Evolutionary conservation across 345 rosid species (phyloP), one percentile per base, ranked within the genome.

Genomic region (Pugionium dolabratum): DNA sequence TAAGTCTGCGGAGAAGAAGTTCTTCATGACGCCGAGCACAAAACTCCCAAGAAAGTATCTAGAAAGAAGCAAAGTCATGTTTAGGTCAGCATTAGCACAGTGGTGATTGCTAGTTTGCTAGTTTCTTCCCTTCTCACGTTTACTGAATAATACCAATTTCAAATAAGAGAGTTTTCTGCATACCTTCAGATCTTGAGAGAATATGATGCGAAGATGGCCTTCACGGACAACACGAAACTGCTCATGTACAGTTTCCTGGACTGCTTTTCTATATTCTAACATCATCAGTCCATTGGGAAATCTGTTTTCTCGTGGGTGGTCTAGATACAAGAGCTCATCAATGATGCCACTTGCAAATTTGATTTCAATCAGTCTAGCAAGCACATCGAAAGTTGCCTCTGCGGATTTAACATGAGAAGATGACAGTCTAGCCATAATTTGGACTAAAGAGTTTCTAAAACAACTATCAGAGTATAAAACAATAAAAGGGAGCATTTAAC

Each of bases 31-130:
- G 81, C 7, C 89, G 86, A 8, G 88, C 92, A 82, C 98, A 93
- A 73, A 93, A 93, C 75, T 93, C 97, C 98, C 98, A 93, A 10
- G 97, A 81, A 64, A 93, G 63, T 76, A 93, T 90, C 98, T 93
- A 76, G 31, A 44, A 41, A 35, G 39, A 66, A 32, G 33, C 26
- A 44, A 53, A 70, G 10, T 43, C 45, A 56, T 47, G 40, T 40
- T 56, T 57, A 49, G 39, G 9, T 27, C 6, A 53, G 44, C 36
- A 39, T 34, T 34, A 42, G 59, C 44, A 64, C 25, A 49, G 1
- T 7, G 26, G 37, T 59, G 36, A 51, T 41, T 59, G 28, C 1
- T 11, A 30, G 6, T 47, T 41, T 59, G 28, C 1, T 11, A 30
- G 6, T 47, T 18, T 45, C 37, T 46, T 56, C n/a, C 8, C 55